A percentile compares a stretch with the other conserved stretches of the same genome.
phyloP scores from a whole-genome alignment of 2,329 filamentous ascomycete genomes.

The Thyridium curvatum region DNA sequence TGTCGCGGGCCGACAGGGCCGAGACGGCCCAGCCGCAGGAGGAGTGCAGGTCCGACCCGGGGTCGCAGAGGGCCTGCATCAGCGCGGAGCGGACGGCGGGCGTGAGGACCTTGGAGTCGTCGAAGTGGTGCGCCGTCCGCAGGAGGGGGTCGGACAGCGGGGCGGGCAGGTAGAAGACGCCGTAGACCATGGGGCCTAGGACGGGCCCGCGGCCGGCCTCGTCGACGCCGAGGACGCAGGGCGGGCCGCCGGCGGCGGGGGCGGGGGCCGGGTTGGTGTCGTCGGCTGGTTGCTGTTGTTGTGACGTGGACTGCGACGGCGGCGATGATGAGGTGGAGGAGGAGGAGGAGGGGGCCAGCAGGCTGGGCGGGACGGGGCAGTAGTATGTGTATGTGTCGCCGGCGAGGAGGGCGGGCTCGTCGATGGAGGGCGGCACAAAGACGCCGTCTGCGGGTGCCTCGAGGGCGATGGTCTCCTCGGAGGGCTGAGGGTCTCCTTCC shows the following conservation, averaged over 20 bases:
- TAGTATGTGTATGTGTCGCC: constrained; percentile 68
- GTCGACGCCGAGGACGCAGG: constrained; percentile 82
- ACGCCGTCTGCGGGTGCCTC: constrained; percentile 22
- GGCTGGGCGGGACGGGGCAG: constrained; percentile 58
- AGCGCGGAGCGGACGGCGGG: constrained; percentile 70
- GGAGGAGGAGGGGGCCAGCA: constrained; percentile 35
- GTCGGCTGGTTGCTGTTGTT: background rate
- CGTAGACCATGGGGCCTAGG: constrained; percentile 75
- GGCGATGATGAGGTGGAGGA: constrained; percentile 8
- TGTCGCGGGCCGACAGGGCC: constrained; percentile 77
- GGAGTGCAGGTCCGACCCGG: constrained; percentile 39
- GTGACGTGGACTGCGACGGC: constrained; percentile 9
- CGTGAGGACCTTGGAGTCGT: constrained; percentile 91
- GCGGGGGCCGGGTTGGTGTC: constrained; percentile 8
- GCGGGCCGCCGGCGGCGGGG: constrained; percentile 32
- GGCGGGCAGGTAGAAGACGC: constrained; percentile 68
- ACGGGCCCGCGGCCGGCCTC: constrained; percentile 92
- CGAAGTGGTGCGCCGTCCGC: constrained; percentile 74
- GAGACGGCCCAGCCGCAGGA: constrained; percentile 78
- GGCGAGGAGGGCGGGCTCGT: constrained; percentile 46
- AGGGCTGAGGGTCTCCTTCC: constrained; percentile 32
- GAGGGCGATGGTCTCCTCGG: constrained; percentile 22
- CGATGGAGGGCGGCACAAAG: constrained; percentile 67
- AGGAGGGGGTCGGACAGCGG: constrained; percentile 67
- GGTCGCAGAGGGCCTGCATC: constrained; percentile 62